Conservation (phyloP, 306 rosid species). For the Cyclanthera cordifolia region DNA sequence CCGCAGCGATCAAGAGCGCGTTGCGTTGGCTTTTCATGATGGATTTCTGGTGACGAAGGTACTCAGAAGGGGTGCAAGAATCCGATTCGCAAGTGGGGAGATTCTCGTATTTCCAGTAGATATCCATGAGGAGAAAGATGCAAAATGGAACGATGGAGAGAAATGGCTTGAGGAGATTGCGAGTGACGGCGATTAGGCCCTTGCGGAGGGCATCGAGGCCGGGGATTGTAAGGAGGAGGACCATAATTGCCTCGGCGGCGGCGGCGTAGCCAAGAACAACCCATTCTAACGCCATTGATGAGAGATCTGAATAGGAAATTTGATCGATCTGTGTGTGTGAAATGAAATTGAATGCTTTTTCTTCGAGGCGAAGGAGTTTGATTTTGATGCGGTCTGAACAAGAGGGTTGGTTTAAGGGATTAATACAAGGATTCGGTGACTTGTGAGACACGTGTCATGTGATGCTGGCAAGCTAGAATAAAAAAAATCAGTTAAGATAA, state of each 20-base stretch:
- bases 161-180: conserved; percentile 87
- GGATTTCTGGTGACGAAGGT: conserved; percentile 89
- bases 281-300: conserved; percentile 86
- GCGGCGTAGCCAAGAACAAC: conserved; percentile 93
- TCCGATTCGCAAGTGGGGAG: conserved; percentile 60
- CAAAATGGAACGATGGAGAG: conserved; percentile 88
- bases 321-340: no score
- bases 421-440: not conserved
- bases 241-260: conserved; percentile 91
- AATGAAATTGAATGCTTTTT: not conserved
- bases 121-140: conserved; percentile 77
- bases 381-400: not conserved
- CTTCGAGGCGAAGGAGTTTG: conserved; percentile 2
- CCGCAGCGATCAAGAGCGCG: conserved; percentile 82
- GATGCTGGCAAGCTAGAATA: no score
- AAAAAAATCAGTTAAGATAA: no score
- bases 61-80: conserved; percentile 68
- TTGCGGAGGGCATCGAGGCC: conserved; percentile 83
- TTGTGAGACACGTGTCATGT: not conserved
- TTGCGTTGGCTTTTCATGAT: conserved; percentile 98
- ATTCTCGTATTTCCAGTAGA: conserved; percentile 92
- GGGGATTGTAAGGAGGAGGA: conserved; percentile 70
- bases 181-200: conserved; percentile 72
- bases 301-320: conserved; percentile 1
- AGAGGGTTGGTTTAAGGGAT: no score